These are phyloP conservation scores for Truncatella angustata DNA, from an alignment of 2,329 filamentous ascomycete genomes.

Conservation along the genomic window DNA sequence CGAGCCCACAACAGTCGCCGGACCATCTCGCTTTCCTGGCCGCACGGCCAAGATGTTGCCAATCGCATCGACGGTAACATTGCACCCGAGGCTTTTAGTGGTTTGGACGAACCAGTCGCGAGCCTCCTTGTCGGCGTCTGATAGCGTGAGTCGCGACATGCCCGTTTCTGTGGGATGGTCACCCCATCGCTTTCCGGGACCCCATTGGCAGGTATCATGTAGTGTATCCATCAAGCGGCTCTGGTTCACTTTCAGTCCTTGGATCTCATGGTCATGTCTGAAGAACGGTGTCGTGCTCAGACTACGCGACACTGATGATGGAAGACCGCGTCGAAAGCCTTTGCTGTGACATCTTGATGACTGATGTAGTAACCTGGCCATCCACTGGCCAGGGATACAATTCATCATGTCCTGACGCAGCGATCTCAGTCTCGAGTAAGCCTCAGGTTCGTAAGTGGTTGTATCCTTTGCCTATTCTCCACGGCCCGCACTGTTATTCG, in stretches of 20 bases:
- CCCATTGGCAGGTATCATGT: slow-evolving; percentile 9
- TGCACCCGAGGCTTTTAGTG: slow-evolving; percentile 62
- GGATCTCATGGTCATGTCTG: background rate
- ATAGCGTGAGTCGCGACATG: slow-evolving; percentile 72
- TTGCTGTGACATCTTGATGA: too few species aligned
- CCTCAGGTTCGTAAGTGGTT: too few species aligned
- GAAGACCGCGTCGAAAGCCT: too few species aligned
- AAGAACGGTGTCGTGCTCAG: background rate
- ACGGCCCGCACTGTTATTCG: too few species aligned
- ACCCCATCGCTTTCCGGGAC: slow-evolving; percentile 5
- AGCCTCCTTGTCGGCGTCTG: slow-evolving; percentile 67
- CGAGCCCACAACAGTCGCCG: slow-evolving; percentile 67
- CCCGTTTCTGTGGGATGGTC: slow-evolving; percentile 64
- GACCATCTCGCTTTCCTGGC: slow-evolving; percentile 56
- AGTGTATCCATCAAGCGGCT: slow-evolving; percentile 14
- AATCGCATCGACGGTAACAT: slow-evolving; percentile 69
- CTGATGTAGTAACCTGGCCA: too few species aligned
- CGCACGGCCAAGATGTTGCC: slow-evolving; percentile 78
- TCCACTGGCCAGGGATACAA: too few species aligned
- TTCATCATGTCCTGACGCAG: too few species aligned
- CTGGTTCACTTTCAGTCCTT: background rate
- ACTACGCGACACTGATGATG: too few species aligned
- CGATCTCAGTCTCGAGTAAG: too few species aligned
- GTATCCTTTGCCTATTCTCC: too few species aligned
- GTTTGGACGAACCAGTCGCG: slow-evolving; percentile 74